Evolutionary conservation across 2,329 filamentous ascomycete genomes (phyloP), one percentile per base, ranked within the genome.

Genomic region (Cladophialophora exuberans): DNA sequence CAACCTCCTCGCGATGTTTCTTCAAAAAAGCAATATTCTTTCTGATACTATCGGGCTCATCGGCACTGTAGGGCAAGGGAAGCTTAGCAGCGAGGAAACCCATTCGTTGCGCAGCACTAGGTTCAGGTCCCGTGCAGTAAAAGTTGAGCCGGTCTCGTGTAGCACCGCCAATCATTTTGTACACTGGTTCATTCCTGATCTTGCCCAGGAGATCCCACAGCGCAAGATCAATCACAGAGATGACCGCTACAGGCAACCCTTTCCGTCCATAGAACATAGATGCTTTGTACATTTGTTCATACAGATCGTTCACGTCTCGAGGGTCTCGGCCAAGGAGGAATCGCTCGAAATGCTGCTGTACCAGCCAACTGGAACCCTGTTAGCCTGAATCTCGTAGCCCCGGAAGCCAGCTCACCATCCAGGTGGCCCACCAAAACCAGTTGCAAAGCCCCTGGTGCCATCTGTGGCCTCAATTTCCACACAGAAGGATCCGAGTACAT

Each of bases 211-310:
- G 79, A 77, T 97, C 92, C 92, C 92, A 97, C 35, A 97, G 74
- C 3, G 92, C 92, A 38, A 97, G 81, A 68, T 97, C 92, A 67
- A 97, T 94, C 62, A 96, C 92, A 1, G 90, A 96, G 68, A 97
- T 97, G 67, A 95, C 87, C 49, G 92, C 92, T 9, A 93, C 83
- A 1, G 92, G 88, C 1, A 97, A 83, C 42, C 92, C 92, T 73
- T 97, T 97, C 63, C 92, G 87, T 59, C 92, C 92, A 69, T 97
- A 97, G 79, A 96, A 97, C 89, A 96, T 95, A 64, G 90, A 95
- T 1, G 83, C 89, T 57, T 91, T 86, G 78, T 96, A 97, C 92
- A 97, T 96, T 72, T 95, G 90, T 77, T 97, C 92, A 70, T 95
- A 97, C 25, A 97, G 79, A 60, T 92, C 83, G 73, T 96, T 96